Percentiles rank a stretch among this genome's conserved stretches.
phyloP scores from a whole-genome alignment of 2,329 filamentous ascomycete species.

The Fusarium azukiicola region DNA sequence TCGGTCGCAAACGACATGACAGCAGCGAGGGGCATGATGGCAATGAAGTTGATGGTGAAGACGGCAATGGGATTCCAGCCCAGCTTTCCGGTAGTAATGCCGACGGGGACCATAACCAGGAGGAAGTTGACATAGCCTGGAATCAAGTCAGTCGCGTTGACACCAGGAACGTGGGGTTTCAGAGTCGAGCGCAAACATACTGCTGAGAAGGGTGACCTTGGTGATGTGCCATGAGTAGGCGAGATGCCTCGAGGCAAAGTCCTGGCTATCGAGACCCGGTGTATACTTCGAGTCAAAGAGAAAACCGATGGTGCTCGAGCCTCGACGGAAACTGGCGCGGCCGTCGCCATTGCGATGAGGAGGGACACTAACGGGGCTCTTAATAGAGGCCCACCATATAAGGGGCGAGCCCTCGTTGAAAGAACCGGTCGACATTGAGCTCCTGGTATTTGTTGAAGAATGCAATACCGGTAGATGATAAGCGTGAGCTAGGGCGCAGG shows the following conservation, averaged over 20 bases:
- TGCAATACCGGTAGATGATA: conserved; percentile 52
- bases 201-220: conserved; percentile 78
- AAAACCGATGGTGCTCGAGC: conserved; percentile 59
- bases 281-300: conserved; percentile 73
- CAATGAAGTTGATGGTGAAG: conserved; percentile 1
- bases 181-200: not conserved
- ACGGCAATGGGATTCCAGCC: not conserved
- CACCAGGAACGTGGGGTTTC: not conserved
- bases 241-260: conserved; percentile 51
- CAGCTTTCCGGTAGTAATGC: not conserved
- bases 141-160: conserved; percentile 27
- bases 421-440: conserved; percentile 58
- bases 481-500: conserved; percentile 48
- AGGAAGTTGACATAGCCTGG: not conserved
- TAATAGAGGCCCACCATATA: too few relatives aligned
- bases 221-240: conserved; percentile 76
- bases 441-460: conserved; percentile 52
- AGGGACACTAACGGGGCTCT: too few relatives aligned
- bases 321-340: conserved; percentile 47
- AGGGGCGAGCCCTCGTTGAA: conserved; percentile 67
- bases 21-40: not conserved
- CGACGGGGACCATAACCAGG: not conserved
- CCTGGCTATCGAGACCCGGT: conserved; percentile 44
- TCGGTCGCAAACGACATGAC: not conserved
- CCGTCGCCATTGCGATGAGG: conserved; percentile 44